Evolutionary conservation across 2,329 filamentous ascomycete genomes (phyloP), one percentile per base, ranked within the genome.

Genomic region (Scytalidium sp.): DNA sequence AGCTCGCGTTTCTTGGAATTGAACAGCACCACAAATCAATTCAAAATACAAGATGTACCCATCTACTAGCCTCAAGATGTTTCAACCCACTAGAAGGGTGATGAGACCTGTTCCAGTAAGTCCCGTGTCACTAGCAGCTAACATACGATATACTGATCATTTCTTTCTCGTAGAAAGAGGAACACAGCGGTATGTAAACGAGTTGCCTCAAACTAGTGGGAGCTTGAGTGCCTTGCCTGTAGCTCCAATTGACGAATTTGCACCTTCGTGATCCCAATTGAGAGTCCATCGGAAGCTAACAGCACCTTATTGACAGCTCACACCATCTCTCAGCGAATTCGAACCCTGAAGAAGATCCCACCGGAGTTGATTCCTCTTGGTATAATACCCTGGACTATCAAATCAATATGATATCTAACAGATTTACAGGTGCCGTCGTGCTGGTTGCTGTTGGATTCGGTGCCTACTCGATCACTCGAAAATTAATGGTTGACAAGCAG

Each of bases 311-410:
- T 50, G 56, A 59, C 62, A 99, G 94, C 90, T 70, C 94, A 97
- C 78, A 97, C 93, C 65, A 84, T 97, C 73, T 96, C 93, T 60
- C 94, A 97, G 79, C 90, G 93, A 70, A 80, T 99, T 65, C 88
- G 92, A 70, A 87, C 84, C 69, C 80, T 97, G 67, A 92, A 88
- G 81, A 85, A 85, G 75, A 87, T 97, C 67, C 94, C 94, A 61
- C 84, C 90, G 62, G 94, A 99, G 81, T 81, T 99, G 81, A 84
- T 92, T 63, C 94, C 94, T 67, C 87, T 99, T 64, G 92, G 92
- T 96, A 85, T 71, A 83, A 75, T 9, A 23, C 22, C 4, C 41
- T n/a, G 15, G 11, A 8, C 15, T 21, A 29, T 9, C 11, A 19
- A 43, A 13, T 20, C 8, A 5, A 27, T 21, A n/a, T 10, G 19